Base-by-base conservation (phyloP, 176 grass and related monocot genomes). In the Hsuehochloa calcarea region DNA sequence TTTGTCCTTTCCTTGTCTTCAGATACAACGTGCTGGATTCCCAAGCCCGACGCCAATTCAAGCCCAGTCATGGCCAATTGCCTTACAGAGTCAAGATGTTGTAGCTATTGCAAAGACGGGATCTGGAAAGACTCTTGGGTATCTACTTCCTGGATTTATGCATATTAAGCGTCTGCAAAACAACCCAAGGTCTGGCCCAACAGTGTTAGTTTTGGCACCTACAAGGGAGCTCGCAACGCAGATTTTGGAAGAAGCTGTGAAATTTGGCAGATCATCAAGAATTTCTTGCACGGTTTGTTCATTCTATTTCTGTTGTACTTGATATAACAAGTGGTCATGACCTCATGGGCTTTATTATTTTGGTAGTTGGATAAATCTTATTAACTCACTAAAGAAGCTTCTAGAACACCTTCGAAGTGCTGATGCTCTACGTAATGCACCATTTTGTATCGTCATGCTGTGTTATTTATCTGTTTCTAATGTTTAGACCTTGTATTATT, bases 61-160 rank as follows among this genome's bases (percentile, higher is more conserved):
- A 89, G 96, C 96, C 19, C 96, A 99, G 73, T 93, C 96, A 7
- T 99, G 96, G 96, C 96, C 96, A 82, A 90, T 99, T 86, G 93
- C 91, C 70, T 92, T 99, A 65, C 91, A 94, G 76, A 81, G 77
- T 89, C 93, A 86, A 87, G 96, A 99, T 89, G 91, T 99, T 76
- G 93, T 99, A 79, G 96, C 96, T 68, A 95, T 96, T 79, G 96
- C 96, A 16, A 99, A 99, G 84, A 99, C 96, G 6, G 96, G 96
- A 70, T 99, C 96, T 62, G 96, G 96, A 39, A 99, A 99, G 89
- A 99, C 96, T 68, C 82, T 99, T 29, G 96, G 93, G 11, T 99
- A 99, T 89, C 86, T 99, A 63, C 86, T 99, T 80, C 96, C 96
- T 77, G 96, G 96, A 86, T 99, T 99, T 74, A 87, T 99, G 74